A percentile compares a stretch with the other conserved stretches of the same genome.
phyloP scores from a whole-genome alignment of 305 asterid species.

The Euphrasia arctica region DNA sequence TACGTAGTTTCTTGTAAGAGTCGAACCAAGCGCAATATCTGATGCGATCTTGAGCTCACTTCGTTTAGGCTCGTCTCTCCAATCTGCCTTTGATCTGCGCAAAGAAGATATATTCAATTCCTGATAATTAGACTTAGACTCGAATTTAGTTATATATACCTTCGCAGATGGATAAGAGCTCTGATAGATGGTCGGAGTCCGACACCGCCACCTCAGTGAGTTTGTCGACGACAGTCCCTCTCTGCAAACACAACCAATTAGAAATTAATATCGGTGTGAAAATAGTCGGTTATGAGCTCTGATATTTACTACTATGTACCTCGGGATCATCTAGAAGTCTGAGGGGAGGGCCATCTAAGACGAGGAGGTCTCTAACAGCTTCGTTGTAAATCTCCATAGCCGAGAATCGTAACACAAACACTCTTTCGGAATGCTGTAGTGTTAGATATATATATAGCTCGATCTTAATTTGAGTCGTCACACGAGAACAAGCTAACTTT shows the following conservation, averaged over 20 bases:
- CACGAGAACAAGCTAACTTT: too few relatives aligned
- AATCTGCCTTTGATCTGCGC: slow-evolving; percentile 77
- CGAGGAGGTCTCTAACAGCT: slow-evolving; percentile 79
- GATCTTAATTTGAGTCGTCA: too few relatives aligned
- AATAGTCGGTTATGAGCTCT: neutral
- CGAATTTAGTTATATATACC: slow-evolving; percentile 32
- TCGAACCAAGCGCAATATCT: slow-evolving; percentile 78
- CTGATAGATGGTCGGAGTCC: slow-evolving; percentile 59
- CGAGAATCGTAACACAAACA: slow-evolving; percentile 63
- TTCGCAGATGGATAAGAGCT: slow-evolving; percentile 67
- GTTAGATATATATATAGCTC: slow-evolving; percentile 5
- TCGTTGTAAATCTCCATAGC: slow-evolving; percentile 98
- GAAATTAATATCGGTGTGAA: too few relatives aligned
- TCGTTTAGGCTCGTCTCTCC: slow-evolving; percentile 90
- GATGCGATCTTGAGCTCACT: slow-evolving; percentile 91
- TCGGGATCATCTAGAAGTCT: slow-evolving; percentile 98
- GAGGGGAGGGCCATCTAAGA: slow-evolving; percentile 55
- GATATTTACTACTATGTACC: slow-evolving; percentile 39
- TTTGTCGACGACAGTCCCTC: slow-evolving; percentile 85
- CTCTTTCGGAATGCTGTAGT: slow-evolving; percentile 58
- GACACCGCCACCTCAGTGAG: slow-evolving; percentile 68
- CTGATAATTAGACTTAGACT: neutral
- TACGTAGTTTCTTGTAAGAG: slow-evolving; percentile 15
- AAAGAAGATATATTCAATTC: too few relatives aligned
- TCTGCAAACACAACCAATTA: slow-evolving; percentile 33